Evolutionary conservation across 768 basidiomycete genomes (phyloP).

Genomic region (Kondoa subrosea): DNA sequence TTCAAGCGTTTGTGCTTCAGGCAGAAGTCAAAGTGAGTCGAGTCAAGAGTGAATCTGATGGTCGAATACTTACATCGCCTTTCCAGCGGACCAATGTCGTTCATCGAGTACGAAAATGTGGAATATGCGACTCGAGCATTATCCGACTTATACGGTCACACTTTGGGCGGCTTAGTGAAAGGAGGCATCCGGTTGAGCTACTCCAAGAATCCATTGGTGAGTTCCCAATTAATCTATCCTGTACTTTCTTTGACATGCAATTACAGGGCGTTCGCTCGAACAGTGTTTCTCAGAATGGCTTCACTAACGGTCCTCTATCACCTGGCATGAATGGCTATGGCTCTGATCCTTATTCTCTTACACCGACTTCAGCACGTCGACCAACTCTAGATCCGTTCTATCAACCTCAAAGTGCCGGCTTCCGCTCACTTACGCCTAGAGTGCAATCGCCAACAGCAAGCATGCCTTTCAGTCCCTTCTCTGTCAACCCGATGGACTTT

Average conservation of each 20-base stretch:
- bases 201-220: slow-evolving; percentile 40
- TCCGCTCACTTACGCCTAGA: background rate
- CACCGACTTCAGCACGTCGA: background rate
- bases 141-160: slow-evolving; percentile 74
- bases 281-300: background rate
- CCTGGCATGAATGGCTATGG: background rate
- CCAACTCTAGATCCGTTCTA: background rate
- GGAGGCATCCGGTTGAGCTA: slow-evolving; percentile 88
- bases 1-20: slow-evolving; percentile 85
- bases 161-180: slow-evolving; percentile 78
- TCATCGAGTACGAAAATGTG: slow-evolving; percentile 97
- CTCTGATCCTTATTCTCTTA: background rate
- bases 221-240: background rate
- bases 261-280: slow-evolving; percentile 7
- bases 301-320: background rate
- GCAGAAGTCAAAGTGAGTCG: slow-evolving; percentile 43
- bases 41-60: background rate
- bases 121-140: slow-evolving; percentile 67
- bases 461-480: slow-evolving; percentile 1
- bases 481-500: no score
- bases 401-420: background rate
- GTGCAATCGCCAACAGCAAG: background rate
- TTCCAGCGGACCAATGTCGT: slow-evolving; percentile 89
- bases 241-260: background rate
- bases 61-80: no score